These are phyloP conservation scores for Pleoardoris graminearum DNA, from an alignment of 2,329 filamentous ascomycete species.

Conservation along the genomic window DNA sequence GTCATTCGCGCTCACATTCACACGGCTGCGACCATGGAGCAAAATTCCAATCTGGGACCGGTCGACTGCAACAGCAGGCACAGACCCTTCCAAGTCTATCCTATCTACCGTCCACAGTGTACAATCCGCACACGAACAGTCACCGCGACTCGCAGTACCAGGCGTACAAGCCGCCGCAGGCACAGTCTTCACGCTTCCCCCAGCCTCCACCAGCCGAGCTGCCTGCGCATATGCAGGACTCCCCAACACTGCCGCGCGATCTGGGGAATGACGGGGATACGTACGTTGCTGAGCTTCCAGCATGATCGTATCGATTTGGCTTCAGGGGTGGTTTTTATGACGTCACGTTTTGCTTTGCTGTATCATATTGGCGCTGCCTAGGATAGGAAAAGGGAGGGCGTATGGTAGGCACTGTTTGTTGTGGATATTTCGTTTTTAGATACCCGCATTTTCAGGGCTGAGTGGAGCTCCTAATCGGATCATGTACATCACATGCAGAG, in stretches of 20 bases:
- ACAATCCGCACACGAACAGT: not conserved
- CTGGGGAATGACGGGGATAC: slow-evolving; percentile 10
- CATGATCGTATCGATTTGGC: slow-evolving; percentile 10
- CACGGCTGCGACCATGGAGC: slow-evolving; percentile 9
- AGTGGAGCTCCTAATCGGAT: slow-evolving; percentile 3
- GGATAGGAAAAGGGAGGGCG: not conserved
- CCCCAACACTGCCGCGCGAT: slow-evolving; percentile 13
- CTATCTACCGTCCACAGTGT: slow-evolving; percentile 15
- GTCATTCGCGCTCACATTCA: slow-evolving; percentile 7
- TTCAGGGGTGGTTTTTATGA: no score
- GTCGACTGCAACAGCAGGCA: not conserved
- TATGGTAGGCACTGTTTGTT: not conserved
- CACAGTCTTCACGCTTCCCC: no score
- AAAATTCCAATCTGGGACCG: not conserved
- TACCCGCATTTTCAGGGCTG: slow-evolving; percentile 8
- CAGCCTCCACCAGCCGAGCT: slow-evolving; percentile 12
- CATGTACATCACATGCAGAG: not conserved
- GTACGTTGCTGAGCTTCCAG: slow-evolving; percentile 18
- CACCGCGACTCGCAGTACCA: slow-evolving; percentile 3
- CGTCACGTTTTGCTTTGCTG: not conserved
- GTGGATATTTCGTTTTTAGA: not conserved
- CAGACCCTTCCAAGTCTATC: slow-evolving; percentile 3
- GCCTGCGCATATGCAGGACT: slow-evolving; percentile 12
- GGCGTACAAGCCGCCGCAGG: slow-evolving; percentile 1
- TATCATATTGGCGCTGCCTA: not conserved